These are phyloP conservation scores for Barnettozyma californica DNA, from an alignment of 805 yeast species.

Conservation along the genomic window DNA sequence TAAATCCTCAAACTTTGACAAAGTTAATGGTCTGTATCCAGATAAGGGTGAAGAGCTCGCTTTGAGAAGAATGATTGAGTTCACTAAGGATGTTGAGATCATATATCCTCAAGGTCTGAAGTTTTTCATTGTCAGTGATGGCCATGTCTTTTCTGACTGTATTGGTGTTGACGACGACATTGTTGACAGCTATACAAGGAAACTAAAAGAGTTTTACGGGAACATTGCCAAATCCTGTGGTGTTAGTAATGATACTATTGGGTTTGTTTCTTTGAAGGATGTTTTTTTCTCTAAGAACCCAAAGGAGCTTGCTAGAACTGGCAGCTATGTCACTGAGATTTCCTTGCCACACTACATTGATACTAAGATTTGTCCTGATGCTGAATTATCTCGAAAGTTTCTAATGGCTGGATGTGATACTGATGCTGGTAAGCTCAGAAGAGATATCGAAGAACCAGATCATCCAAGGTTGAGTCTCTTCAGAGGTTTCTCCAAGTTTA, in stretches of 20 bases:
- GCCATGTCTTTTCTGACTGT: constrained; percentile 62
- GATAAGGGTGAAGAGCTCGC: constrained; percentile 50
- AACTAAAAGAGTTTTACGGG: constrained; percentile 39
- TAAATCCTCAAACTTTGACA: constrained; percentile 51
- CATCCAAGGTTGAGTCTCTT: constrained; percentile 50
- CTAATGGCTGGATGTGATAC: constrained; percentile 42
- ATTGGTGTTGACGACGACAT: constrained; percentile 54
- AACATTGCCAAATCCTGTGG: constrained; percentile 27
- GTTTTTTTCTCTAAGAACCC: constrained; percentile 28
- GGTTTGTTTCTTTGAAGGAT: constrained; percentile 38
- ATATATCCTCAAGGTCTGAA: constrained; percentile 52
- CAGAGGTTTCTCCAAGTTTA: constrained; percentile 54
- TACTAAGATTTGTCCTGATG: constrained; percentile 31
- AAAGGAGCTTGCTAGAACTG: constrained; percentile 23
- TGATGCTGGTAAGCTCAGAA: constrained; percentile 58
- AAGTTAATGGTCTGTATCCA: constrained; percentile 44
- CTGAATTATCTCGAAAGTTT: constrained; percentile 36
- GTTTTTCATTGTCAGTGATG: constrained; percentile 55
- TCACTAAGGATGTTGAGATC: constrained; percentile 27
- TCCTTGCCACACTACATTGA: constrained; percentile 34
- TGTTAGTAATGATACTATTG: constrained; percentile 28
- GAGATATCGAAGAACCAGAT: constrained; percentile 50
- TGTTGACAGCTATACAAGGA: constrained; percentile 43
- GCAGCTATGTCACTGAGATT: constrained; percentile 28
- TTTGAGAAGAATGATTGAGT: constrained; percentile 32